Percentiles rank a stretch among this genome's conserved stretches.
Conservation (phyloP, 2,329 filamentous ascomycete species). For the Penicillium sumatraense region DNA sequence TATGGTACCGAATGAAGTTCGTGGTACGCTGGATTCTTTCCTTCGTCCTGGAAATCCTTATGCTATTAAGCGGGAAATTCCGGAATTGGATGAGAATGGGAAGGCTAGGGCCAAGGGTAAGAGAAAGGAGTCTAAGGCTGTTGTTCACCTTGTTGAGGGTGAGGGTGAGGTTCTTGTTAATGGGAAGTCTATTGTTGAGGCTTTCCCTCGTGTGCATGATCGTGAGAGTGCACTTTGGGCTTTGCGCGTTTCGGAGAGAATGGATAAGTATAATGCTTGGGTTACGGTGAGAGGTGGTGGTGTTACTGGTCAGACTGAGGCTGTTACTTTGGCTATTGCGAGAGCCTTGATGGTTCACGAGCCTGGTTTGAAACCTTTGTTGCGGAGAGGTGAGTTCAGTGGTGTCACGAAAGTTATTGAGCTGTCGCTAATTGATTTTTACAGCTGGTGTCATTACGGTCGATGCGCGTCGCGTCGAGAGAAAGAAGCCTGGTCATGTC, state of each 20-base stretch:
- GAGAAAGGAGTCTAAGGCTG: conserved; percentile 84
- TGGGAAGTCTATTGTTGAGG: conserved; percentile 79
- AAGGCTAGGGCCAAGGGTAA: conserved; percentile 79
- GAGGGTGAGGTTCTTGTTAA: conserved; percentile 90
- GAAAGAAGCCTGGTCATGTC: conserved; percentile 94
- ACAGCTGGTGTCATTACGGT: conserved; percentile 90
- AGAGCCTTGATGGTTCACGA: conserved; percentile 90
- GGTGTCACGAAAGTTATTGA: neutral
- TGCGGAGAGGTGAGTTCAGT: conserved; percentile 78
- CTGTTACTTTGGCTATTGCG: conserved; percentile 84
- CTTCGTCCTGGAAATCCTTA: conserved; percentile 75
- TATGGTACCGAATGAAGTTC: conserved; percentile 73
- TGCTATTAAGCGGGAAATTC: conserved; percentile 64
- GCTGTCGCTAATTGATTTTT: conserved; percentile 25
- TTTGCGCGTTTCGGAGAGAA: conserved; percentile 75
- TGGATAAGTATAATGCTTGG: conserved; percentile 98
- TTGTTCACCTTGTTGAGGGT: conserved; percentile 88
- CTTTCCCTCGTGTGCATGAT: conserved; percentile 88
- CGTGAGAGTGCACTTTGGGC: conserved; percentile 94
- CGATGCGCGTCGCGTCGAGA: conserved; percentile 89
- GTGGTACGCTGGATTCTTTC: conserved; percentile 68
- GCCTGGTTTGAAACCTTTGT: conserved; percentile 82
- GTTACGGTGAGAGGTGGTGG: conserved; percentile 83
- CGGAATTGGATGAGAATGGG: conserved; percentile 74
- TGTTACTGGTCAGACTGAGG: conserved; percentile 93